Percentiles rank a stretch among this genome's conserved stretches.
Evolutionary conservation across 257 asterid genomes (phyloP).

Genomic region (Nyctanthes arbortristis): DNA sequence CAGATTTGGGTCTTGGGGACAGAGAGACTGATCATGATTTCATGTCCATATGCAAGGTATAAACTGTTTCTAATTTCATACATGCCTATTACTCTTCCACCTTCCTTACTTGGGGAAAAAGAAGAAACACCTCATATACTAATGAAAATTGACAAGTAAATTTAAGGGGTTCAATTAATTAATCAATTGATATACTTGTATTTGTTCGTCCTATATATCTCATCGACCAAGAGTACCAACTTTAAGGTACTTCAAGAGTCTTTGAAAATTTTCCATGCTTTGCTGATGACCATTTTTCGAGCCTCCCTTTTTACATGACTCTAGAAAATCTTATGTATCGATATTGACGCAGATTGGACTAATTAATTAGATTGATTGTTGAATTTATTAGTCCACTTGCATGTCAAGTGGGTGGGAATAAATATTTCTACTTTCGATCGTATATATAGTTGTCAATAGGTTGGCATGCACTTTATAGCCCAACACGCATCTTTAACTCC

Average conservation of each 20-base stretch:
- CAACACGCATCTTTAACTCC: background rate
- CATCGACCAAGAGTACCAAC: too few species aligned
- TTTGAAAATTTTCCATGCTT: too few species aligned
- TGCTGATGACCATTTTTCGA: background rate
- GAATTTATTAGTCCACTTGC: background rate
- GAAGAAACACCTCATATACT: too few species aligned
- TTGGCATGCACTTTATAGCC: background rate
- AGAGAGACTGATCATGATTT: constrained; percentile 72
- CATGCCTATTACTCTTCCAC: background rate
- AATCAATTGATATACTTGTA: too few species aligned
- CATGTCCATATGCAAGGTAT: constrained; percentile 97
- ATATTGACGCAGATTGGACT: too few species aligned
- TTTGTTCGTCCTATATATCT: too few species aligned
- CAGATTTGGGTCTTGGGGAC: constrained; percentile 90
- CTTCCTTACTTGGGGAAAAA: too few species aligned
- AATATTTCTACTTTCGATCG: too few species aligned
- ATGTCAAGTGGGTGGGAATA: background rate
- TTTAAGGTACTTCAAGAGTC: too few species aligned
- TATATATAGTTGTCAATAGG: background rate
- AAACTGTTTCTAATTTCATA: background rate
- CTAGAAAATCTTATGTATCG: background rate
- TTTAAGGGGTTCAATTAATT: too few species aligned
- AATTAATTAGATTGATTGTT: background rate
- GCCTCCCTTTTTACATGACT: background rate
- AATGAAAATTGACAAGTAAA: too few species aligned